phyloP scores from a whole-genome alignment of 129 eudicot species.

The Helichrysum umbraculigerum region DNA sequence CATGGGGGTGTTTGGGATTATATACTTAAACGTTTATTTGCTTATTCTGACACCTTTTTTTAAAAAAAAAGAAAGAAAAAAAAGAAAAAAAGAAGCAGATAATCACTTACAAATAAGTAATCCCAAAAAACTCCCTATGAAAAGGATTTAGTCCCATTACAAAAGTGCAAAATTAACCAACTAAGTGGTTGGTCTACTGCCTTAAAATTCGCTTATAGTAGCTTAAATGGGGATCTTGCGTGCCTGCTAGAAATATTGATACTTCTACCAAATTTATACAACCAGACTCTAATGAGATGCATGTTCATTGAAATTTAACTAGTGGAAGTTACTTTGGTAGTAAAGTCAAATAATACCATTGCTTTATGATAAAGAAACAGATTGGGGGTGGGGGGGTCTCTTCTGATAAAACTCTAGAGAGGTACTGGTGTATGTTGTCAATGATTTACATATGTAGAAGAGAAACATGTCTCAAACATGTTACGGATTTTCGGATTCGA shows the following conservation, averaged over 20 bases:
- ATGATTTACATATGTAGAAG: not conserved
- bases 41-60: too few species aligned
- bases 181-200: not conserved
- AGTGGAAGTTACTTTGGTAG: not conserved
- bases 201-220: not conserved
- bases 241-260: not conserved
- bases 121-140: not conserved
- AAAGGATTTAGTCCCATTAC: not conserved
- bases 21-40: too few species aligned
- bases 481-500: not conserved
- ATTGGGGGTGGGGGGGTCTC: not conserved
- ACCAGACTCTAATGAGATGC: not conserved
- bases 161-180: not conserved
- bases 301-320: not conserved
- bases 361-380: not conserved
- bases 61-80: too few species aligned
- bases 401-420: not conserved
- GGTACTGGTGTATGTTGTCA: not conserved
- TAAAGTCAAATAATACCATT: not conserved
- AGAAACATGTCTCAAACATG: conserved; percentile 23
- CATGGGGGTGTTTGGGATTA: too few species aligned
- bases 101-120: too few species aligned
- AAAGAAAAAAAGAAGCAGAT: too few species aligned
- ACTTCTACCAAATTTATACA: not conserved
- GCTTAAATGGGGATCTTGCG: not conserved